Evolutionary conservation across 345 rosid species (phyloP), one percentile per base, ranked within the genome.

Genomic region (Passiflora organensis): DNA sequence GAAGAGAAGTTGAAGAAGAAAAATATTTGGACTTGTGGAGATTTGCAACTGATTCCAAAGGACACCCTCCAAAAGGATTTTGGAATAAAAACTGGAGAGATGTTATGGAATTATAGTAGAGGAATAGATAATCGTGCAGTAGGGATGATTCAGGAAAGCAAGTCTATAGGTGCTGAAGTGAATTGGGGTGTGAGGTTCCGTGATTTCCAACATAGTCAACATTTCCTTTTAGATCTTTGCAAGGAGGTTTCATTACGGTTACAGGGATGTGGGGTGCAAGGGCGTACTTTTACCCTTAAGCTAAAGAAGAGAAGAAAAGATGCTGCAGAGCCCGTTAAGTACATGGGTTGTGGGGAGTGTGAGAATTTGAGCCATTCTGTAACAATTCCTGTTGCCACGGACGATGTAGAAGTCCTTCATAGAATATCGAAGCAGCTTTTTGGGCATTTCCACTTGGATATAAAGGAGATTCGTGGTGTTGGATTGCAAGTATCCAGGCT

Each of bases 401-500:
- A 81, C 81, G 88, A 88, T 56, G 69, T 79, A 1, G 84, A 83
- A 48, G 83, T 85, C 67, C 81, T 91, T 67, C 81, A 72, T 61
- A 91, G 96, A 75, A 78, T 84, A 73, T 52, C 90, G 37, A 81
- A 77, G 70, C 83, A 91, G 66, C 85, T 86, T 44, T 86, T 82
- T 78, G 93, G 85, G 72, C 78, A 68, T 48, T 86, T 88, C 72
- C 71, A 67, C 66, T 34, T 82, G 49, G 98, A 91, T 80, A 82
- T 81, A 37, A 78, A 69, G 81, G 98, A 86, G 28, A 77, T 91
- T 37, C 87, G 96, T 13, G 98, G 96, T 51, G 77, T 91, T 68
- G 96, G 98, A 76, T 81, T 91, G 85, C 96, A 88, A 81, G 96
- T 91, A 62, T 78, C 96, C 43, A 88, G 79, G 78, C 93, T 91